Evolutionary conservation across 257 asterid species (phyloP).

Genomic region (Penstemon eatonii): DNA sequence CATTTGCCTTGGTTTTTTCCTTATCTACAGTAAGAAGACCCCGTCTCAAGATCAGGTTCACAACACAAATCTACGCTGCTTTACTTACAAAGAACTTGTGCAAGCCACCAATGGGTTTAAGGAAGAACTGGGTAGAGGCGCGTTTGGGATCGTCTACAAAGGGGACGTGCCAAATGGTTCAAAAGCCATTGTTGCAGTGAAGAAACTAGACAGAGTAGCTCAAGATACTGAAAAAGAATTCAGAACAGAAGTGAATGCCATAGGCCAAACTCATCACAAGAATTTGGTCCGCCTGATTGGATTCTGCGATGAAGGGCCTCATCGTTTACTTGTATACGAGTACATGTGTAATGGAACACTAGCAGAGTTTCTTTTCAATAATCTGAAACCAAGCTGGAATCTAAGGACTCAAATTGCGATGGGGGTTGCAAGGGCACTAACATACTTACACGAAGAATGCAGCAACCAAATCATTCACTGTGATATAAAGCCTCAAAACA

Average conservation of each 20-base stretch:
- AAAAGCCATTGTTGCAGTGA: constrained; percentile 40
- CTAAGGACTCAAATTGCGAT: constrained; percentile 45
- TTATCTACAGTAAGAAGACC: constrained; percentile 23
- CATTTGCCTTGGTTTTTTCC: constrained; percentile 30
- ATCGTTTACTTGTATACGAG: constrained; percentile 46
- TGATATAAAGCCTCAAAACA: constrained; percentile 63
- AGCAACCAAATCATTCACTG: constrained; percentile 54
- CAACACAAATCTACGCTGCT: constrained; percentile 28
- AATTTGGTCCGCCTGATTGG: constrained; percentile 58
- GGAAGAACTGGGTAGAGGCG: constrained; percentile 58
- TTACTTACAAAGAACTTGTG: constrained; percentile 43
- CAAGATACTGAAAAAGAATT: constrained; percentile 62
- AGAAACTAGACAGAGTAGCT: constrained; percentile 45
- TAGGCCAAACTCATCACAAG: constrained; percentile 68
- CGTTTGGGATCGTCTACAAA: constrained; percentile 63
- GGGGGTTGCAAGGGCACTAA: constrained; percentile 51
- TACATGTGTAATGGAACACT: constrained; percentile 51
- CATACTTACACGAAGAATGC: constrained; percentile 55
- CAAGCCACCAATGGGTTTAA: constrained; percentile 45
- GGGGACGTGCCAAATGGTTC: constrained; percentile 34
- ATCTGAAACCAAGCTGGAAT: constrained; percentile 47
- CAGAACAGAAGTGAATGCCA: constrained; percentile 50
- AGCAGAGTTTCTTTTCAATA: constrained; percentile 42
- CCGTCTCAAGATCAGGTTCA: neutral
- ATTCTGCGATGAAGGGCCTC: constrained; percentile 48